A percentile compares a stretch with the other conserved stretches of the same genome.
Evolutionary conservation across 2,329 filamentous ascomycete genomes (phyloP).

Genomic region (Penicillium hesseltinei): DNA sequence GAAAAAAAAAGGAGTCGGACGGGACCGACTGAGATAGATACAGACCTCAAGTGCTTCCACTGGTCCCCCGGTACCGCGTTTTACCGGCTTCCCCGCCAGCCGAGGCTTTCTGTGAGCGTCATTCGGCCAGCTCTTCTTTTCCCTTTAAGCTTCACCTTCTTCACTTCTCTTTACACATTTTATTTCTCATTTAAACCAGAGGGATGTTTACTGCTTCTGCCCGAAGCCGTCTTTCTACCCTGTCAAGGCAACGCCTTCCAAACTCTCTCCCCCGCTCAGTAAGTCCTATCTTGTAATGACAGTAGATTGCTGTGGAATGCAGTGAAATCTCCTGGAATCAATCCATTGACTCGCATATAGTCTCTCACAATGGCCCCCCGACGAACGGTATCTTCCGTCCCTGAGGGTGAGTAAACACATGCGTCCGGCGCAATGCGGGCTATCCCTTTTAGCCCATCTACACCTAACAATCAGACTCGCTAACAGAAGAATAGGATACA

Average conservation of each 20-base stretch:
- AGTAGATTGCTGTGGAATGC: background rate
- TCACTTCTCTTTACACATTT: constrained; percentile 9
- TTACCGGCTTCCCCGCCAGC: constrained; percentile 19
- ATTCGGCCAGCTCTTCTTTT: constrained; percentile 1
- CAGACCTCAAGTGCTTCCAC: too few species aligned
- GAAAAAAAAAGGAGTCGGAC: constrained; percentile 1
- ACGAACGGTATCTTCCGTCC: constrained; percentile 46
- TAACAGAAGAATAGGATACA: constrained; percentile 53
- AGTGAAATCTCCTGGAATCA: background rate
- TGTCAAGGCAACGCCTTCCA: constrained; percentile 40
- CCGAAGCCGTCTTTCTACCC: constrained; percentile 43
- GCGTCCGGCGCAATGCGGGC: constrained; percentile 5
- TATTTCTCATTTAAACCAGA: constrained; percentile 20
- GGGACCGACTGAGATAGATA: constrained; percentile 6
- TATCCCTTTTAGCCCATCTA: background rate
- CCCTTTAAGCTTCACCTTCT: constrained; percentile 14
- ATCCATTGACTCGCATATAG: constrained; percentile 25
- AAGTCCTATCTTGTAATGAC: constrained; percentile 15
- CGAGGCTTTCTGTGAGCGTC: constrained; percentile 18
- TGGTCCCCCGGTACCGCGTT: constrained; percentile 3
- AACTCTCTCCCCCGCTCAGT: constrained; percentile 37
- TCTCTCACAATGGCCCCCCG: constrained; percentile 41
- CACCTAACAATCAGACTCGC: background rate
- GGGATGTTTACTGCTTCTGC: constrained; percentile 47
- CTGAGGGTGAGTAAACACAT: constrained; percentile 43